These are phyloP conservation scores for Petunia secreta DNA, from an alignment of 257 asterid genomes.

Conservation along the genomic window DNA sequence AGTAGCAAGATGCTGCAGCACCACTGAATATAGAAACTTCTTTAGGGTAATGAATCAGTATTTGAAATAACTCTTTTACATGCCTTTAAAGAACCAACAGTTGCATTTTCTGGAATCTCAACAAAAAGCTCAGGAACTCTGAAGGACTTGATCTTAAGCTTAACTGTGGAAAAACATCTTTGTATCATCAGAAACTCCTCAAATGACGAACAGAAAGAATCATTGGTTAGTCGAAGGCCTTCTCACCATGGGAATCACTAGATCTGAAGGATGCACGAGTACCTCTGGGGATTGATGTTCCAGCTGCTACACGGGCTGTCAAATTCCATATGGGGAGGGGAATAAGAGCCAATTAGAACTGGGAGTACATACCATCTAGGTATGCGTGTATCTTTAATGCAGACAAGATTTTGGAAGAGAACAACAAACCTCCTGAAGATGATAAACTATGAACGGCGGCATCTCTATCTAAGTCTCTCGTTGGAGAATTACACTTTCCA, in stretches of 20 bases:
- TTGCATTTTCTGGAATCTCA: conserved; percentile 76
- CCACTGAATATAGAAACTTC: conserved; percentile 2
- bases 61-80: conserved; percentile 12
- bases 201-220: conserved; percentile 19
- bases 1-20: neutral
- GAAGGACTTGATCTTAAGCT: conserved; percentile 78
- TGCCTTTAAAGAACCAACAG: conserved; percentile 79
- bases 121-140: conserved; percentile 71
- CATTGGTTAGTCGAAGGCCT: conserved; percentile 18
- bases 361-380: neutral
- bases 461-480: conserved; percentile 42
- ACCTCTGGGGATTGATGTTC: conserved; percentile 46
- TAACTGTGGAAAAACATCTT: conserved; percentile 54
- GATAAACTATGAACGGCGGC: conserved; percentile 41
- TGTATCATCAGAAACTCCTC: conserved; percentile 40
- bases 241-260: conserved; percentile 68
- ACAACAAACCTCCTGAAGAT: conserved; percentile 58
- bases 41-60: neutral
- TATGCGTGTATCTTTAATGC: neutral
- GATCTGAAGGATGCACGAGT: conserved; percentile 58
- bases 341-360: conserved; percentile 23
- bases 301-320: conserved; percentile 45
- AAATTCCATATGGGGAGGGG: conserved; percentile 28
- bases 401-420: neutral
- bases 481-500: conserved; percentile 25